Percentiles rank a stretch among this genome's conserved stretches.
phyloP scores from a whole-genome alignment of 768 basidiomycete genomes.

The Mycena sanguinolenta region DNA sequence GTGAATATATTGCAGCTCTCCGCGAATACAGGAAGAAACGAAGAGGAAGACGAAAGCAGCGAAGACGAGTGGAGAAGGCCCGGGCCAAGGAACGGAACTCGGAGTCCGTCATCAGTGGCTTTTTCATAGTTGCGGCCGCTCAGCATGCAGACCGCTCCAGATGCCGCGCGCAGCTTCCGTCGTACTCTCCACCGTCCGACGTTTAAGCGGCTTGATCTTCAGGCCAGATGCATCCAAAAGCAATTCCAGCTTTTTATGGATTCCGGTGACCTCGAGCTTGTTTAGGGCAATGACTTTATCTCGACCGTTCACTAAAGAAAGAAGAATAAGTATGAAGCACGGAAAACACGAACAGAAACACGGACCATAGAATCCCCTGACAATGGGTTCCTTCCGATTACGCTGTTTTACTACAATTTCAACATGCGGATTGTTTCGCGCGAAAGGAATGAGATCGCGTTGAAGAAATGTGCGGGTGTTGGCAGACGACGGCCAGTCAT shows the following conservation, averaged over 20 bases:
- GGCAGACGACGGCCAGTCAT: slow-evolving; percentile 82
- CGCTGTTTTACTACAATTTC: slow-evolving; percentile 75
- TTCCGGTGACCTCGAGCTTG: slow-evolving; percentile 77
- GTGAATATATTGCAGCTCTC: slow-evolving; percentile 44
- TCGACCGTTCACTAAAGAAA: slow-evolving; percentile 79
- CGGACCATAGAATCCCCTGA: slow-evolving; percentile 87
- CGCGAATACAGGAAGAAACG: slow-evolving; percentile 48
- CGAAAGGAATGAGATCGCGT: slow-evolving; percentile 73
- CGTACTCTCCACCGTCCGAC: slow-evolving; percentile 80
- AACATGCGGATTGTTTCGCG: slow-evolving; percentile 78
- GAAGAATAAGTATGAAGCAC: slow-evolving; percentile 37
- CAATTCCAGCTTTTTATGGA: slow-evolving; percentile 84
- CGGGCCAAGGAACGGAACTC: slow-evolving; percentile 32
- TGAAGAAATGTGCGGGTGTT: slow-evolving; percentile 79
- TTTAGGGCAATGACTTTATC: slow-evolving; percentile 91
- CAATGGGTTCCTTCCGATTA: slow-evolving; percentile 71
- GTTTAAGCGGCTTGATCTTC: slow-evolving; percentile 86
- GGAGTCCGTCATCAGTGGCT: slow-evolving; percentile 31
- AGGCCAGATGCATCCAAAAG: slow-evolving; percentile 90
- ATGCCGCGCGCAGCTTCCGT: slow-evolving; percentile 89
- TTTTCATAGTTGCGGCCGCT: slow-evolving; percentile 65
- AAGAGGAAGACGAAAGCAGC: slow-evolving; percentile 28
- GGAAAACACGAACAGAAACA: slow-evolving; percentile 37
- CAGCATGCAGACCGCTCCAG: slow-evolving; percentile 90
- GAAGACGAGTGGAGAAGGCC: slow-evolving; percentile 22